A percentile compares a stretch with the other conserved stretches of the same genome.
Conservation (phyloP, 805 yeast genomes). For the Saturnispora sanitii region DNA sequence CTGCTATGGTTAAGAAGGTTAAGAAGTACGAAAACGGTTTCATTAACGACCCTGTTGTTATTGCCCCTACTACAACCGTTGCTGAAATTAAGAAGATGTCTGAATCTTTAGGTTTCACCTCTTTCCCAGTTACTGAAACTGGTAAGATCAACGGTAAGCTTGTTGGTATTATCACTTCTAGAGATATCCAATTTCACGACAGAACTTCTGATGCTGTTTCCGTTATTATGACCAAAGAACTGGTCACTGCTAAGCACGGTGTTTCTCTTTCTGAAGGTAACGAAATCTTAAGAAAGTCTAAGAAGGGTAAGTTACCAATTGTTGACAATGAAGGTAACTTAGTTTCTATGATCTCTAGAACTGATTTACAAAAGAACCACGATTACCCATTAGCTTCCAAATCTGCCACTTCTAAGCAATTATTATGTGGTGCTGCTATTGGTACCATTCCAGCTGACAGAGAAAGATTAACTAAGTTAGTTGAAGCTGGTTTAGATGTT, state of each 20-base stretch:
- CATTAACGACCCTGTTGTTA: slow-evolving; percentile 87
- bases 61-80: slow-evolving; percentile 67
- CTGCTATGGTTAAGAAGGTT: slow-evolving; percentile 94
- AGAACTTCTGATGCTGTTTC: slow-evolving; percentile 50
- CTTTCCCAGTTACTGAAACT: slow-evolving; percentile 95
- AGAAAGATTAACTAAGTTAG: slow-evolving; percentile 73
- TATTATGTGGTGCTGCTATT: slow-evolving; percentile 96
- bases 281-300: slow-evolving; percentile 79
- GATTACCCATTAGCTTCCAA: slow-evolving; percentile 91
- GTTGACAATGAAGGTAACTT: slow-evolving; percentile 68
- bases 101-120: slow-evolving; percentile 76
- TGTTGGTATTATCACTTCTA: slow-evolving; percentile 90
- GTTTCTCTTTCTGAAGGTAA: slow-evolving; percentile 80
- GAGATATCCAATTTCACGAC: slow-evolving; percentile 94
- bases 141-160: slow-evolving; percentile 86
- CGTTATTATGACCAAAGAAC: slow-evolving; percentile 83
- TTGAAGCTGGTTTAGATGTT: slow-evolving; percentile 94
- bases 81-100: slow-evolving; percentile 70
- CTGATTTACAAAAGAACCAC: slow-evolving; percentile 94
- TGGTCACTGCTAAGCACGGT: slow-evolving; percentile 77
- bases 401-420: slow-evolving; percentile 85
- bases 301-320: slow-evolving; percentile 96
- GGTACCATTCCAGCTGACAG: slow-evolving; percentile 90
- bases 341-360: slow-evolving; percentile 84
- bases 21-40: slow-evolving; percentile 97